A percentile compares a stretch with the other conserved stretches of the same genome.
These are phyloP conservation scores for Alternaria sp. DNA, from an alignment of 2,329 filamentous ascomycete genomes.

Conservation along the genomic window DNA sequence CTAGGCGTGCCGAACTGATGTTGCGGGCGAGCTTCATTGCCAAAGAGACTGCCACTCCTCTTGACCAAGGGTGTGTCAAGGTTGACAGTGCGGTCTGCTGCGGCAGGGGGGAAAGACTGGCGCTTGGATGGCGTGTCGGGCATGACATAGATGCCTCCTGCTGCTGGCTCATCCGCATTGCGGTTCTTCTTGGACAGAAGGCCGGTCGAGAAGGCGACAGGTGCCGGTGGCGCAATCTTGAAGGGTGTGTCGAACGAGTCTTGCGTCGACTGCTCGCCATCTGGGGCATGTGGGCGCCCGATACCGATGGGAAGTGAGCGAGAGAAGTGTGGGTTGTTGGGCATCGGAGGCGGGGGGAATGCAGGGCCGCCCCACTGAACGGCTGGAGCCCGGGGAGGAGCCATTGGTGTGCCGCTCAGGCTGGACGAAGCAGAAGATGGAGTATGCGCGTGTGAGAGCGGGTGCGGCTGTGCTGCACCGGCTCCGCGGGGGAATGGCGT, in stretches of 20 bases:
- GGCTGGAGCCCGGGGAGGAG: constrained; percentile 47
- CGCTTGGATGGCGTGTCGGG: constrained; percentile 98
- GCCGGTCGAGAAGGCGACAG: constrained; percentile 82
- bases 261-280: constrained; percentile 55
- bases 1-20: constrained; percentile 81
- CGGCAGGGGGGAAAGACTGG: constrained; percentile 72
- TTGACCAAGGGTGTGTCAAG: constrained; percentile 53
- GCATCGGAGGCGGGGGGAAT: constrained; percentile 25
- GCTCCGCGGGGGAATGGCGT: constrained; percentile 32
- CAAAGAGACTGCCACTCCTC: constrained; percentile 60
- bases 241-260: constrained; percentile 77
- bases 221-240: constrained; percentile 73
- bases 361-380: constrained; percentile 14
- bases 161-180: constrained; percentile 67
- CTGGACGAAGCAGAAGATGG: constrained; percentile 86
- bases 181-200: constrained; percentile 94
- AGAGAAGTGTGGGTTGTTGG: constrained; percentile 61
- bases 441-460: constrained; percentile 83
- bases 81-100: constrained; percentile 36
- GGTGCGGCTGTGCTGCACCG: constrained; percentile 64
- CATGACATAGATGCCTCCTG: constrained; percentile 68
- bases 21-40: constrained; percentile 67
- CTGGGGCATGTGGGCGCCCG: constrained; percentile 56
- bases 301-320: constrained; percentile 76
- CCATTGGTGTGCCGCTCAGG: constrained; percentile 63